These are phyloP conservation scores for Passiflora organensis DNA, from an alignment of 345 rosid species.

Conservation along the genomic window DNA sequence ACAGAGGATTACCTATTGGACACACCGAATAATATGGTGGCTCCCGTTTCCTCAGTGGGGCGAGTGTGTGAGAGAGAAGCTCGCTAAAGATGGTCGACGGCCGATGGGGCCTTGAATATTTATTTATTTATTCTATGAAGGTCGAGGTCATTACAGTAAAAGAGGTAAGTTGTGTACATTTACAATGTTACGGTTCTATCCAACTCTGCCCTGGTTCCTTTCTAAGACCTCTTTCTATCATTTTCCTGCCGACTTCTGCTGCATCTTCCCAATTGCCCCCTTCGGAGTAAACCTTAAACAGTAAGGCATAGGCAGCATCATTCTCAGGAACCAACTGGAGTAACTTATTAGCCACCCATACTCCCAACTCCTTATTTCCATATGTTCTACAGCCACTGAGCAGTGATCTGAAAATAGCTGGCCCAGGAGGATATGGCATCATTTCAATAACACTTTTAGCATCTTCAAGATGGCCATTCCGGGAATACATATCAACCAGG, in stretches of 20 bases:
- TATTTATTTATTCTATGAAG: too few relatives aligned
- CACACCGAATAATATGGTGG: too few relatives aligned
- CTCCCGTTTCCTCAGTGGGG: too few relatives aligned
- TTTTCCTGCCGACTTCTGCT: conserved; percentile 16
- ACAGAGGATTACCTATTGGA: too few relatives aligned
- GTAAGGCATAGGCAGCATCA: conserved; percentile 25
- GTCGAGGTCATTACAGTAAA: too few relatives aligned
- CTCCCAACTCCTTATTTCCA: conserved; percentile 32
- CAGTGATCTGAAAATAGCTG: conserved; percentile 37
- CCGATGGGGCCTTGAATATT: too few relatives aligned
- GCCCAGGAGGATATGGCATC: conserved; percentile 38
- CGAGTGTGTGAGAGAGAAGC: too few relatives aligned
- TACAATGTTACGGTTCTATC: too few relatives aligned
- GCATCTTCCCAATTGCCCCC: conserved; percentile 37
- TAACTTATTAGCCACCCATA: conserved; percentile 34
- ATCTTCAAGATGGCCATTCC: conserved; percentile 30
- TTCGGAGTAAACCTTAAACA: conserved; percentile 33
- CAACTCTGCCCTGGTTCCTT: conserved; percentile 33
- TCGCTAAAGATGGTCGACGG: too few relatives aligned
- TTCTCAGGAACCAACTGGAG: conserved; percentile 30
- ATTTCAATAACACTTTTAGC: conserved; percentile 30
- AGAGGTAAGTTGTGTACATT: too few relatives aligned
- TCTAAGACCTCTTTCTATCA: conserved; percentile 13
- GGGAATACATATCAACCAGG: conserved; percentile 39
- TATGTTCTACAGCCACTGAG: conserved; percentile 40